Evolutionary conservation across 345 rosid genomes (phyloP), one percentile per base, ranked within the genome.

Genomic region (Populus simonii): DNA sequence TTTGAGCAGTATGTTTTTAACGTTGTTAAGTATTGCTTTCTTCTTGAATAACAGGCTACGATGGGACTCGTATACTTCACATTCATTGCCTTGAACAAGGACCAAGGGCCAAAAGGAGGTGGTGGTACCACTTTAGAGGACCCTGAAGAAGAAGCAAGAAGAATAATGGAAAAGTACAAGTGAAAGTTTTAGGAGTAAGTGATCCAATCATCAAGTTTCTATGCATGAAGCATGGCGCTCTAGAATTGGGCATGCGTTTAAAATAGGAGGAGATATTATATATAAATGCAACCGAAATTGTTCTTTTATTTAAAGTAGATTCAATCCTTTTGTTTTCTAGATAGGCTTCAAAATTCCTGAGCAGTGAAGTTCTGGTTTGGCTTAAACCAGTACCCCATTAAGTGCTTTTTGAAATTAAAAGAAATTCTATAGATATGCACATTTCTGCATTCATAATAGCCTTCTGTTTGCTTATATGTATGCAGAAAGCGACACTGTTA

Each of bases 101-200:
- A 93, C 75, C 82, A 86, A 62, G 85, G 88, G 65, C 87, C 92
- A 2, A 87, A 76, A 80, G 88, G 84, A 35, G 88, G 87, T 39
- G 76, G 89, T 15, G 87, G 85, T 6, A 23, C 83, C 18, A 73
- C 88, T 68, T 78, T 81, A 8, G 91, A 92, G 22, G 91, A 90
- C 43, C 73, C 91, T 3, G 53, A 85, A 20, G 91, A 89, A 84
- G 99, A 95, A 91, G 98, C 98, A 74, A 89, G 90, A 75, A 90
- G 88, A 86, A 95, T 95, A 80, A 93, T 93, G 98, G 96, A 93
- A 20, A 95, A 92, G 86, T 95, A 93, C 90, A 95, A 95, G 86
- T 91, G 78, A 88, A 5, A 11, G 11, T 4, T 0, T 73, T 38
- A 23, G 62, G 73, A 69, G 16, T 66, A 51, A 35, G 20, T 45